Evolutionary conservation across 805 yeast genomes (phyloP), one percentile per base, ranked within the genome.

Genomic region (Schizosaccharomyces osmophilus): DNA sequence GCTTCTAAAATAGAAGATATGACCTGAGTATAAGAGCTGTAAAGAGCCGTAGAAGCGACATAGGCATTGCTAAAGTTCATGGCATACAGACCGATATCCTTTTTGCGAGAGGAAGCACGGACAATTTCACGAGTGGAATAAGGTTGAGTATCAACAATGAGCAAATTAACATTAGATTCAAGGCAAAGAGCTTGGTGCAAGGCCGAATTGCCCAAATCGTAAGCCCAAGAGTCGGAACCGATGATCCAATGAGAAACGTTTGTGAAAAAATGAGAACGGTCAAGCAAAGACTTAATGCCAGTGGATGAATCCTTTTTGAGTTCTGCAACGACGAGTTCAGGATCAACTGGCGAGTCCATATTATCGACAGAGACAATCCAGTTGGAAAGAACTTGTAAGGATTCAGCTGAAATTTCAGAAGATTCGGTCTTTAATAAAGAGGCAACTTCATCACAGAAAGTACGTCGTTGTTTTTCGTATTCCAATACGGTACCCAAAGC

Each of bases 161-260:
- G 78, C 79, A 90, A 78, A 70, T 90, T 90, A 66, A 90, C 73
- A 69, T 87, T 85, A 69, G 81, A 78, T 58, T 83, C 83, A 0
- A 89, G 82, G 32, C 88, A 73, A 57, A 90, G 74, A 3, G 87
- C 83, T 67, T 84, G 83, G 71, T 90, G 97, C 61, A 90, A 83
- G 70, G 97, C 95, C 5, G 95, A 84, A 64, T 85, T 76, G 55
- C 97, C 97, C 66, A 87, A 75, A 73, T 90, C 97, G 69, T 83
- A 88, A 24, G 95, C 79, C 97, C 97, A 90, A 41, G 93, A 81
- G 71, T 90, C 97, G 22, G 96, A 87, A 41, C 97, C 96, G 62
- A 90, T 76, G 63, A 90, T 76, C 97, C 97, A 90, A 61, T 79
- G 75, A 13, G 84, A 75, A 60, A 75, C 75, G 62, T 76, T 70